Evolutionary conservation across 1,284 basidiomycete species (phyloP).

Genomic region (Rhodotorula sp.): DNA sequence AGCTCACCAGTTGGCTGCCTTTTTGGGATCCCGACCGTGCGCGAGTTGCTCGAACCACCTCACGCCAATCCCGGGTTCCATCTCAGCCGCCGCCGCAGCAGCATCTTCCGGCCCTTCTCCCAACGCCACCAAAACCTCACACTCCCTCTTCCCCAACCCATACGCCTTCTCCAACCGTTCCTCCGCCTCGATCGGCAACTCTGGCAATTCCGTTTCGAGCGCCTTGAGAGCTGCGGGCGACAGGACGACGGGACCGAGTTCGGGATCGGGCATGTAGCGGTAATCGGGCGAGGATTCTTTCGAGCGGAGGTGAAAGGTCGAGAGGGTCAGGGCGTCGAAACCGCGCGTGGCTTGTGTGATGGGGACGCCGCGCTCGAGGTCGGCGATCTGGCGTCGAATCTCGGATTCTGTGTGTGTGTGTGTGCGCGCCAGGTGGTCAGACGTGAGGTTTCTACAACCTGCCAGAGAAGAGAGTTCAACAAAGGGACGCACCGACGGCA

Average conservation of each 20-base stretch:
- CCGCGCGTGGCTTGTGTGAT: slow-evolving; percentile 81
- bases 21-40: slow-evolving; percentile 61
- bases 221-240: not conserved
- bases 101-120: slow-evolving; percentile 46
- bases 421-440: not conserved
- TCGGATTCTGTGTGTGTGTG: slow-evolving; percentile 58
- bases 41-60: slow-evolving; percentile 72
- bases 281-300: slow-evolving; percentile 97
- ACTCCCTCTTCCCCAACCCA: slow-evolving; percentile 64
- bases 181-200: slow-evolving; percentile 69
- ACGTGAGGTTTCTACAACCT: too few relatives aligned
- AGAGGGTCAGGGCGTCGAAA: slow-evolving; percentile 75
- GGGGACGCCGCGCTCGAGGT: slow-evolving; percentile 54
- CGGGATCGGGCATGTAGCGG: slow-evolving; percentile 97
- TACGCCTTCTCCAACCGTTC: slow-evolving; percentile 59
- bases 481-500: slow-evolving; percentile 68
- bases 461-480: slow-evolving; percentile 1
- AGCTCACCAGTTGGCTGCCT: slow-evolving; percentile 77
- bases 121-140: slow-evolving; percentile 61
- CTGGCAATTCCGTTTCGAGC: slow-evolving; percentile 58
- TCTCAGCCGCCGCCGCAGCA: slow-evolving; percentile 53
- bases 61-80: slow-evolving; percentile 57
- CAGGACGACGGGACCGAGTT: slow-evolving; percentile 66
- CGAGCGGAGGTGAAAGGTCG: slow-evolving; percentile 76
- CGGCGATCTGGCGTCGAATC: slow-evolving; percentile 65